Evolutionary conservation across 192 early-diverging fungal genomes (phyloP).

Genomic region (Linnemannia exigua): DNA sequence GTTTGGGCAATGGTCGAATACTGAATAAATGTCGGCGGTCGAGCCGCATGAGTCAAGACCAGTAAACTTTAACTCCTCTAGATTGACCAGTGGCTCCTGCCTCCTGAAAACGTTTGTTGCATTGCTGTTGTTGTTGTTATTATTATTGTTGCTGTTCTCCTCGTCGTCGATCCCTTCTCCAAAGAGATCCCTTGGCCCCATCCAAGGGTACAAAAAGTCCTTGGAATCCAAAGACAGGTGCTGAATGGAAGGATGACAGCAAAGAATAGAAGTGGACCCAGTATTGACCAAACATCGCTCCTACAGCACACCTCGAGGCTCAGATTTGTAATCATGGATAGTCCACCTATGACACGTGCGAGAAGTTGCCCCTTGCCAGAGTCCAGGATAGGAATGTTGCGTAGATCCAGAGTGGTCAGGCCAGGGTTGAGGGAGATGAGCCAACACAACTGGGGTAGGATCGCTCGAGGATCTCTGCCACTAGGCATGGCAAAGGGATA

Average conservation of each 20-base stretch:
- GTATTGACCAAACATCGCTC: not conserved
- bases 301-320: not conserved
- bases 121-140: too few relatives aligned
- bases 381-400: not conserved
- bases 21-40: too few relatives aligned
- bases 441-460: not conserved
- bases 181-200: not conserved
- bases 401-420: not conserved
- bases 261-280: not conserved
- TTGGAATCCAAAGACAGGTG: not conserved
- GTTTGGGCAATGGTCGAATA: too few relatives aligned
- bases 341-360: not conserved
- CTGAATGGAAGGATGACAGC: not conserved
- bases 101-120: not conserved
- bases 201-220: too few relatives aligned
- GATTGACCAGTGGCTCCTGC: not conserved
- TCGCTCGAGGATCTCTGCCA: not conserved
- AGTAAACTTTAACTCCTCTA: not conserved
- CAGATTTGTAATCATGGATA: not conserved
- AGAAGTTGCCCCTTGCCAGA: not conserved
- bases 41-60: too few relatives aligned
- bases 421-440: not conserved
- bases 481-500: not conserved
- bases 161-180: not conserved
- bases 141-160: not conserved